Percentiles rank a stretch among this genome's conserved stretches.
phyloP scores from a whole-genome alignment of 306 rosid species.

The Corylus americana region DNA sequence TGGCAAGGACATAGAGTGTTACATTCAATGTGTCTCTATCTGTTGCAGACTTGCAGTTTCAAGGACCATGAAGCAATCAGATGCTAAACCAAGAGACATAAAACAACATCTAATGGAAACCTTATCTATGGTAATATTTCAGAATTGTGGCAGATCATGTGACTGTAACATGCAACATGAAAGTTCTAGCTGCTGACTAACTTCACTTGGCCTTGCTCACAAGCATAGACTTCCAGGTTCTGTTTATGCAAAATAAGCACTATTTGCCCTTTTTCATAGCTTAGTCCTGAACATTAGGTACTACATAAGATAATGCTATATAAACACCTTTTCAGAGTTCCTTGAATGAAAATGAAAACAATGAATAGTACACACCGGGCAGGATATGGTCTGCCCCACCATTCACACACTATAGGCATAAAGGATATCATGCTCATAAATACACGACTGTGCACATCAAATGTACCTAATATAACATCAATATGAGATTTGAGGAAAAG shows the following conservation, averaged over 20 bases:
- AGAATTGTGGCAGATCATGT: neutral
- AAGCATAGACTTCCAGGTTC: neutral
- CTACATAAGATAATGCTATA: neutral
- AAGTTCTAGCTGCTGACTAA: neutral
- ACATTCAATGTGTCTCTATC: neutral
- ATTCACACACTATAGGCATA: neutral
- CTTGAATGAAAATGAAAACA: neutral
- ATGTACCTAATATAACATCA: neutral
- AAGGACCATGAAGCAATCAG: slow-evolving; percentile 3
- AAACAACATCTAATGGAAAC: neutral
- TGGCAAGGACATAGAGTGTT: neutral
- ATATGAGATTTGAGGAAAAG: neutral
- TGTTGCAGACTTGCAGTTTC: neutral
- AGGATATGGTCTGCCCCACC: neutral
- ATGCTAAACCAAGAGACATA: neutral
- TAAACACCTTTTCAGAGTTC: neutral
- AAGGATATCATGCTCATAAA: neutral
- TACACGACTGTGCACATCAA: neutral
- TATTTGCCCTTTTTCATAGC: neutral
- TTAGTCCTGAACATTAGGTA: neutral
- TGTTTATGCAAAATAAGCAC: neutral
- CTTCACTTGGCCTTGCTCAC: neutral
- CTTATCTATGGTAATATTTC: neutral
- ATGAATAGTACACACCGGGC: neutral
- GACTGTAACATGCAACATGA: neutral